Evolutionary conservation across 1,284 basidiomycete genomes (phyloP).

Genomic region (Leccinum solheimii): DNA sequence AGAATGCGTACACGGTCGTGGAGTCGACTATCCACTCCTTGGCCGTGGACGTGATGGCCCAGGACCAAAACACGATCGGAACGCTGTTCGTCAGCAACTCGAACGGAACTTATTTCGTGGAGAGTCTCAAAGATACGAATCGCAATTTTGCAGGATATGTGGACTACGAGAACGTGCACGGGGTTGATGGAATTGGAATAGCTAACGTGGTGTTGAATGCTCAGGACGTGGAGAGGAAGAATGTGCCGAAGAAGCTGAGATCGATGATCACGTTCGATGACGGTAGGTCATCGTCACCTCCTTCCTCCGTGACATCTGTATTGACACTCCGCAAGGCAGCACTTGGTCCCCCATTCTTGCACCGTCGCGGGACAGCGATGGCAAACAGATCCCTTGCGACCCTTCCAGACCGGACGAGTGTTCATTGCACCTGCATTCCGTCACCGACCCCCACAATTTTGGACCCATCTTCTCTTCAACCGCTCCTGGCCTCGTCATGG

Average conservation of each 20-base stretch:
- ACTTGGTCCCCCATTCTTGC: constrained; percentile 74
- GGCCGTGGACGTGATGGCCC: constrained; percentile 88
- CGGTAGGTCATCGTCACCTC: constrained; percentile 44
- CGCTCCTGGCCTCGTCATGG: constrained; percentile 94
- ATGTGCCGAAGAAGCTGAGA: constrained; percentile 65
- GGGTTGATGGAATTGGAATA: constrained; percentile 91
- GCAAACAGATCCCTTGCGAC: constrained; percentile 65
- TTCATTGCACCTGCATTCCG: constrained; percentile 89
- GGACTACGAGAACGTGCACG: constrained; percentile 90
- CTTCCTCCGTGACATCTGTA: background rate
- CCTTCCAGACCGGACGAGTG: constrained; percentile 59
- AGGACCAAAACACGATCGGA: constrained; percentile 73
- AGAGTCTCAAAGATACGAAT: constrained; percentile 89
- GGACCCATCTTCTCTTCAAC: constrained; percentile 93
- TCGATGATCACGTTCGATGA: constrained; percentile 91
- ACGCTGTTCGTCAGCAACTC: constrained; percentile 94
- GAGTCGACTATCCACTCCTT: constrained; percentile 92
- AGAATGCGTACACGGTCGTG: constrained; percentile 95
- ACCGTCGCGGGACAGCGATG: constrained; percentile 63
- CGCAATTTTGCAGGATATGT: constrained; percentile 87
- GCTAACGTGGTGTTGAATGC: constrained; percentile 87
- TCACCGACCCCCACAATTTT: constrained; percentile 89
- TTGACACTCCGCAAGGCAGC: constrained; percentile 47
- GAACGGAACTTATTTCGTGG: constrained; percentile 94
- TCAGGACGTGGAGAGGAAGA: constrained; percentile 72